These are phyloP conservation scores for Venustampulla echinocandica DNA, from an alignment of 495 filamentous ascomycete genomes.

Conservation along the genomic window DNA sequence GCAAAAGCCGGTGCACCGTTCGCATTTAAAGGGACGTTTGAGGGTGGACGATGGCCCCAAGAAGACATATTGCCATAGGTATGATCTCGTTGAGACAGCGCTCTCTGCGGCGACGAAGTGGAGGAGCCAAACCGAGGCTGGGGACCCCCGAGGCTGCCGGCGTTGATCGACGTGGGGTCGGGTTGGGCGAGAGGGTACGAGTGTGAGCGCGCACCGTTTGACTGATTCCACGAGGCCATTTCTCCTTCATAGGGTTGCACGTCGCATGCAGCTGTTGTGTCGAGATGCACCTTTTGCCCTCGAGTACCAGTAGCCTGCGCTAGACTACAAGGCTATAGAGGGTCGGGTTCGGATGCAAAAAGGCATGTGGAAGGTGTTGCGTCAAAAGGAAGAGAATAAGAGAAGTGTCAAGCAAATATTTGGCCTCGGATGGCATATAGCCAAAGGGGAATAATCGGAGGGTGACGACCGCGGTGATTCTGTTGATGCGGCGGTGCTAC, in stretches of 20 bases:
- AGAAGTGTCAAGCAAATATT: background rate
- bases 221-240: constrained; percentile 21
- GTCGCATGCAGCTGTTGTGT: constrained; percentile 17
- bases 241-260: background rate
- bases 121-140: constrained; percentile 3
- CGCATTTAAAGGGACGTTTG: background rate
- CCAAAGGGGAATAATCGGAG: too few species aligned
- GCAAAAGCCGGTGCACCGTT: constrained; percentile 6
- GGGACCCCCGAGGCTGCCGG: background rate
- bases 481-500: too few species aligned
- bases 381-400: constrained; percentile 1
- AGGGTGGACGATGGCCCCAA: constrained; percentile 1
- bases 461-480: too few species aligned
- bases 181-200: background rate
- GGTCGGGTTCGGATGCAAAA: background rate
- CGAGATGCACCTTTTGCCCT: background rate
- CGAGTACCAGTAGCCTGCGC: background rate
- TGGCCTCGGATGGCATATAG: too few species aligned
- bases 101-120: background rate
- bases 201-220: constrained; percentile 17
- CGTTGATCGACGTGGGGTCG: background rate
- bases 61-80: constrained; percentile 10
- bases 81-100: constrained; percentile 4
- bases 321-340: constrained; percentile 4
- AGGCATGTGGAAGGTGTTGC: constrained; percentile 4